A percentile compares a stretch with the other conserved stretches of the same genome.
Evolutionary conservation across 176 grass and related monocot genomes (phyloP).

Genomic region (Saccharum spontaneum): DNA sequence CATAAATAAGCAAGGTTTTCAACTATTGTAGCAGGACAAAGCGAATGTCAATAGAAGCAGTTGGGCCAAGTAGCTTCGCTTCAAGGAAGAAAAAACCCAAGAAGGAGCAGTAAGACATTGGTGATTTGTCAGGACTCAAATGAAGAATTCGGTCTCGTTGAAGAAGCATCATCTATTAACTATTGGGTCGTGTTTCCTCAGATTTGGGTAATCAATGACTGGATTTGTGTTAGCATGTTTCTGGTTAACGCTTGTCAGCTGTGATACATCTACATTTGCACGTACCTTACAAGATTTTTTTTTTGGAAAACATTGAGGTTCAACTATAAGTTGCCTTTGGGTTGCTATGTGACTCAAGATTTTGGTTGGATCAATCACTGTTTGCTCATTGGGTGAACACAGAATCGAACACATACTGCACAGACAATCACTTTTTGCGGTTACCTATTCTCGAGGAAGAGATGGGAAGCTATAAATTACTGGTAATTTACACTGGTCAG

Average conservation of each 20-base stretch:
- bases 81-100: slow-evolving; percentile 92
- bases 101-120: slow-evolving; percentile 33
- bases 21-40: slow-evolving; percentile 64
- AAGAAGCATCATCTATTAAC: background rate
- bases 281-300: background rate
- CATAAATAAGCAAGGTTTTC: background rate
- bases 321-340: background rate
- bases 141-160: background rate
- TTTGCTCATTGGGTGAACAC: too few relatives aligned
- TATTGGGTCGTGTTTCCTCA: background rate
- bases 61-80: slow-evolving; percentile 94
- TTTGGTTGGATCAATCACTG: background rate
- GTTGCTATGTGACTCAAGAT: background rate
- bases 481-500: background rate
- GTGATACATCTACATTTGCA: background rate
- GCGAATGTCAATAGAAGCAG: slow-evolving; percentile 60
- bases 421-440: background rate
- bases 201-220: background rate
- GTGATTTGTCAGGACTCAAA: background rate
- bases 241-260: background rate
- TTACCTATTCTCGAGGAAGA: background rate
- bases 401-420: background rate
- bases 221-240: background rate
- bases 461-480: background rate
- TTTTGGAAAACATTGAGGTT: background rate